Base-by-base conservation (phyloP, 1,284 basidiomycete species). In the Rhodotorula sp. region DNA sequence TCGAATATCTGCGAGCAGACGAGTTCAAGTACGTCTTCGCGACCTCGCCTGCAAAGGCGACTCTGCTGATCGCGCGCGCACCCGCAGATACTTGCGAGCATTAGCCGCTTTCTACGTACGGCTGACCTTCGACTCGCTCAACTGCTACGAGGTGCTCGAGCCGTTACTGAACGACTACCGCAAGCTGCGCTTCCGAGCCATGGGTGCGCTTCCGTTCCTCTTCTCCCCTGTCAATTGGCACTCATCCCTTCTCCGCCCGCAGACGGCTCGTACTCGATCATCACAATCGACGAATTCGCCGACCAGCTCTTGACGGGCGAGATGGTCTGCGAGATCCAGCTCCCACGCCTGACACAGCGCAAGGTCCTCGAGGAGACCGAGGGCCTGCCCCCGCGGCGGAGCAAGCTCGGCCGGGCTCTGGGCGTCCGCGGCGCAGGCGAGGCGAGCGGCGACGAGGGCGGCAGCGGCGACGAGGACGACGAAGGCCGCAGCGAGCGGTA, bases 21-120 rank as follows among this genome's bases (percentile, higher is more conserved):
- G 96, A 99, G 81, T 98, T 98, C 87, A 99, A 99, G 94, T 96
- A 79, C 76, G 90, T 85, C 46, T 21, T 10, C 57, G 29, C 21
- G n/a, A 3, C 37, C 41, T 46, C 2, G 25, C 22, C 17, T 37
- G 8, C 27, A 12, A 15, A 7, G 51, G 5, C 1, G 44, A 9
- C 6, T 6, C 44, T 8, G 25, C 29, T 53, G 32, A 50, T 27
- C 15, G n/a, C 39, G 22, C 9, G 19, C 53, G 61, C 32, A 54
- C 3, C 9, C 1, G 7, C 75, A 97, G 94, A 81, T 98, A 99
- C 82, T 84, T 99, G 67, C 87, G 95, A 74, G 96, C 96, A 0
- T 84, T 99, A 17, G 92, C 96, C 1, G 94, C 90, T 4, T 88
- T 99, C 83, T 99, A 99, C 80, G 87, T 99, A 71, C 90, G 97